Evolutionary conservation across 495 filamentous ascomycete genomes (phyloP).

Genomic region (Penicillium robsamsonii): DNA sequence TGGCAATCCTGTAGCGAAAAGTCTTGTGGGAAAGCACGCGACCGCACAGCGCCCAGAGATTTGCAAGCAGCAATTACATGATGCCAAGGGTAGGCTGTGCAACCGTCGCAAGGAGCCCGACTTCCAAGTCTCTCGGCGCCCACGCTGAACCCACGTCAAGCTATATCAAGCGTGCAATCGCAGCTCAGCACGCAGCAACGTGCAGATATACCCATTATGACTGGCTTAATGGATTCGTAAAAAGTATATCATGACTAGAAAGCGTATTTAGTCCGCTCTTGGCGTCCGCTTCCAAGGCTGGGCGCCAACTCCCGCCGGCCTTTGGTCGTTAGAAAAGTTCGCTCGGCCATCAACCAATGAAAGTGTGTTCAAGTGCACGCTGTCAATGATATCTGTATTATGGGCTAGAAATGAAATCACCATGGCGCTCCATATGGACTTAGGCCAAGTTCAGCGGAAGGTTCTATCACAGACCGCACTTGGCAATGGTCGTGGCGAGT

Average conservation of each 20-base stretch:
- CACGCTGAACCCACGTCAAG: conserved; percentile 3
- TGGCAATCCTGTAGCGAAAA: not conserved
- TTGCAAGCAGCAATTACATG: not conserved
- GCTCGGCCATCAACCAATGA: not conserved
- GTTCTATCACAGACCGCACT: conserved; percentile 2
- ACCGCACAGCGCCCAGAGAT: not conserved
- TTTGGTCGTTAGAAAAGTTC: not conserved
- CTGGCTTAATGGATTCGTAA: not conserved
- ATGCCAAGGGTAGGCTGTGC: conserved; percentile 12
- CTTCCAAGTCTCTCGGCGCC: conserved; percentile 6
- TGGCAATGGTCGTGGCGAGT: conserved; percentile 7
- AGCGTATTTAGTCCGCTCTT: conserved; percentile 3
- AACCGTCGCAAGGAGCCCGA: conserved; percentile 2
- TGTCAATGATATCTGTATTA: conserved; percentile 1
- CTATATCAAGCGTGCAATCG: conserved; percentile 8
- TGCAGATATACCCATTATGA: not conserved
- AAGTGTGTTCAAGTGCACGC: not conserved
- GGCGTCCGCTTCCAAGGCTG: conserved; percentile 8
- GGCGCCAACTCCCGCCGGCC: conserved; percentile 8
- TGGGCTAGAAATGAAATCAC: not conserved
- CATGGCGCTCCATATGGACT: not conserved
- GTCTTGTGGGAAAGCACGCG: not conserved
- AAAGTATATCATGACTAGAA: not conserved
- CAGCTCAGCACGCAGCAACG: conserved; percentile 3
- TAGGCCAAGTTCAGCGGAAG: conserved; percentile 5